Evolutionary conservation across 2,329 filamentous ascomycete genomes (phyloP), one percentile per base, ranked within the genome.

Genomic region (Hirsutella minnesotensis): DNA sequence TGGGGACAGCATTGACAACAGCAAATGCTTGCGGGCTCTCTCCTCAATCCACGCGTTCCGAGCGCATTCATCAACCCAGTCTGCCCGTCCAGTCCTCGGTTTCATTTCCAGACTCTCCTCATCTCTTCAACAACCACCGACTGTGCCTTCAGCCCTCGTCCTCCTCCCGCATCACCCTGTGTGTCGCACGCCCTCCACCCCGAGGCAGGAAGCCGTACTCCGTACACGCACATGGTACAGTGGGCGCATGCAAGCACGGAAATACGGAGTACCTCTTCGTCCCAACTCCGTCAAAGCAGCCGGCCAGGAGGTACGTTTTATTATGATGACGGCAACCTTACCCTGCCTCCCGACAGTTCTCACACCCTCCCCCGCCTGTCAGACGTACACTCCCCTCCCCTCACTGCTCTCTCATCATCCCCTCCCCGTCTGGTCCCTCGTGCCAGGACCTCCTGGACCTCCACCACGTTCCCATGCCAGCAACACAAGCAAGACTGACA

Each of bases 331-430:
- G 22, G 20, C 12, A 7, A 2, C 8, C 4, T 9, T 39, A 39
- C 22, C 21, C 15, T 10, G 9, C 37, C 12, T 29, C 37, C 24
- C 7, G 19, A 24, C 21, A 22, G 13, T 24, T 15, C 19, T 22
- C 36, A 38, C 41, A 24, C 37, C 41, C 30, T 15, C 41, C 41
- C 22, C 35, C 24, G 35, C 27, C 35, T 27, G 19, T 39, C 41
- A 33, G 35, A 35, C 39, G n/a, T 34, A 19, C 39, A 41, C 39
- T 41, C 39, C 39, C 39, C 39, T 36, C 39, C 21, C 19, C 38
- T 33, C 27, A 27, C 24, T 27, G 24, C 15, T 20, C 27, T 18
- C 19, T n/a, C n/a, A n/a, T n/a, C 21, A 10, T 12, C n/a, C 29
- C 18, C 27, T 18, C 29, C 16, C 19, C 41, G 10, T 9, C 33